phyloP scores from a whole-genome alignment of 2,329 filamentous ascomycete species.

The Tolypocladium ophioglossoides region DNA sequence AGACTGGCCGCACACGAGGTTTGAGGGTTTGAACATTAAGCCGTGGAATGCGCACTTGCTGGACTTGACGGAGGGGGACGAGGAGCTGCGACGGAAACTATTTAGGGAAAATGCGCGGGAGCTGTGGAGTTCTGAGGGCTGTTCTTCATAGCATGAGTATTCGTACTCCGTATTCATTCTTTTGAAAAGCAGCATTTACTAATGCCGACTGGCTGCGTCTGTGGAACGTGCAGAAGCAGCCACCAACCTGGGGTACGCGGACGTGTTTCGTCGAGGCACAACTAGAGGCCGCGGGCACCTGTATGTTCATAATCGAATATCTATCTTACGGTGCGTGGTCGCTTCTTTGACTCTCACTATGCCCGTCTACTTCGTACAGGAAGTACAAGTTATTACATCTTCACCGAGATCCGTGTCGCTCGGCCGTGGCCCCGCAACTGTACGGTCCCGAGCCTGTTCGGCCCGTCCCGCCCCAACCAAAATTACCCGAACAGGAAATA shows the following conservation, averaged over 20 bases:
- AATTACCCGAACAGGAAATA: background rate
- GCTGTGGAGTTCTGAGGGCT: background rate
- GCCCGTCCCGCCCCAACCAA: background rate
- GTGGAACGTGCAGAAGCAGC: background rate
- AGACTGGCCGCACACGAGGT: constrained; percentile 56
- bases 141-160: background rate
- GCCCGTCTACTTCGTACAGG: no score
- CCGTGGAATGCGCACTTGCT: constrained; percentile 9
- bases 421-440: background rate
- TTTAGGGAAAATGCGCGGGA: background rate
- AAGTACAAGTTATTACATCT: no score
- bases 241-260: no score
- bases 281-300: no score
- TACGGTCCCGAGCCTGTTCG: background rate
- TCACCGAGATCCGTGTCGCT: background rate
- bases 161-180: no score
- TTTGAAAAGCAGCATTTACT: no score
- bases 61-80: background rate
- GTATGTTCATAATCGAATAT: no score
- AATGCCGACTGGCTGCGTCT: background rate
- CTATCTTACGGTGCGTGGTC: no score
- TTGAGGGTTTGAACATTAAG: constrained; percentile 43
- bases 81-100: background rate
- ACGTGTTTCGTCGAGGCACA: no score
- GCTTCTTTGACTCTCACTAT: no score